Evolutionary conservation across 805 yeast species (phyloP).

Genomic region (Lipomyces mesembrius): DNA sequence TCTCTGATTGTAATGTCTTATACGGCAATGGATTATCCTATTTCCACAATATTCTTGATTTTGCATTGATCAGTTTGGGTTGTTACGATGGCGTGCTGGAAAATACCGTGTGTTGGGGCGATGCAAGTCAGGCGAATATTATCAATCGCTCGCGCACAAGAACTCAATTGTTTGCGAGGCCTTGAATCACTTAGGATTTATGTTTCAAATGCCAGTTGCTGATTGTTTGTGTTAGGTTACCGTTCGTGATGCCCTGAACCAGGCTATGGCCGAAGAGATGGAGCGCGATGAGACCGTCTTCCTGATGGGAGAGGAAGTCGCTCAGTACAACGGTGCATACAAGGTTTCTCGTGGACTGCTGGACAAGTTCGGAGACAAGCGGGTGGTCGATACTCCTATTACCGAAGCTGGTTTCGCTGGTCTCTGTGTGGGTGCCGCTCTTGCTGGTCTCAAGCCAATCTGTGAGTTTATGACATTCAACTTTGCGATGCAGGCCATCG

Average conservation of each 20-base stretch:
- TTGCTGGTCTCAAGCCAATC: constrained; percentile 93
- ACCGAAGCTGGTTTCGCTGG: constrained; percentile 99
- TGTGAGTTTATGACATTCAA: constrained; percentile 99
- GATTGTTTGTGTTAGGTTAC: constrained; percentile 56
- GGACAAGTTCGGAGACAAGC: constrained; percentile 92
- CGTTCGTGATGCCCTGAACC: constrained; percentile 95
- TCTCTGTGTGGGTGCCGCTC: constrained; percentile 92
- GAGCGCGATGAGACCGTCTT: constrained; percentile 94
- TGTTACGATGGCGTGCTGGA: not conserved
- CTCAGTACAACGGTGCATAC: constrained; percentile 99
- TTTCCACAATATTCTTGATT: not conserved
- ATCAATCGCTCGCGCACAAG: not conserved
- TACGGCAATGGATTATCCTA: not conserved
- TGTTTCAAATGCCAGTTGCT: not conserved
- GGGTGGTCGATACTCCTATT: constrained; percentile 95
- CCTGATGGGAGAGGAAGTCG: constrained; percentile 98
- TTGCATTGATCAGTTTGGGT: not conserved
- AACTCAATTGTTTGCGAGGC: not conserved
- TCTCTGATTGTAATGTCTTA: not conserved
- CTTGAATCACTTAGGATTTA: not conserved
- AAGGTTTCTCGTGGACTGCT: constrained; percentile 93
- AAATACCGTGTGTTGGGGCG: constrained; percentile 5
- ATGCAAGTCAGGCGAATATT: not conserved
- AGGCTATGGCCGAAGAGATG: constrained; percentile 95
- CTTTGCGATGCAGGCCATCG: constrained; percentile 99